Evolutionary conservation across 768 basidiomycete genomes (phyloP).

Genomic region (Amanita polypyramis): DNA sequence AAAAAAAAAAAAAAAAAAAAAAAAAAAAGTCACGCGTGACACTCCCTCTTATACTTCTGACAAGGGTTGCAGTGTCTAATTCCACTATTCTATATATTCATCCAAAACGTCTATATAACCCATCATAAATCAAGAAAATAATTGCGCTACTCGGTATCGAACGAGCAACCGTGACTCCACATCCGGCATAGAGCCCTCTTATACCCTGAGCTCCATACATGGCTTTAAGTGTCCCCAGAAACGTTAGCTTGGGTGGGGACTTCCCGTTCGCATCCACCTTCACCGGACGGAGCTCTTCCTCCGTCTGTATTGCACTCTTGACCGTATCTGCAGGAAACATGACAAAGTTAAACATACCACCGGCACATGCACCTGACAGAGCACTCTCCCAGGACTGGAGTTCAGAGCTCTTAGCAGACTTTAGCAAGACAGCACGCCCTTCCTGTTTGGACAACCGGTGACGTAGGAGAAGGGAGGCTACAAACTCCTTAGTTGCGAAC

Average conservation of each 20-base stretch:
- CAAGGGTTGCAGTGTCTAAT: too few species aligned
- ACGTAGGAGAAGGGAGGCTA: constrained; percentile 51
- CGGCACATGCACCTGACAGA: constrained; percentile 68
- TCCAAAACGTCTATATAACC: constrained; percentile 36
- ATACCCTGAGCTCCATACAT: constrained; percentile 72
- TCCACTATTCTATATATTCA: constrained; percentile 12
- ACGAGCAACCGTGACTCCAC: constrained; percentile 77
- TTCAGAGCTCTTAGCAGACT: constrained; percentile 14
- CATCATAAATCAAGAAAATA: constrained; percentile 86
- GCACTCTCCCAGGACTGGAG: constrained; percentile 67
- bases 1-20: too few species aligned
- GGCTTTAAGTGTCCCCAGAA: constrained; percentile 47
- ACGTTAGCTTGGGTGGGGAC: constrained; percentile 29
- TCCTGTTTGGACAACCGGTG: constrained; percentile 22
- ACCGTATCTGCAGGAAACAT: constrained; percentile 88
- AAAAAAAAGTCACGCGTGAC: too few species aligned
- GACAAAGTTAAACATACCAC: constrained; percentile 67
- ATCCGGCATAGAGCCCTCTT: constrained; percentile 76
- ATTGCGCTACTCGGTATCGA: constrained; percentile 80
- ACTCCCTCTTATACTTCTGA: too few species aligned
- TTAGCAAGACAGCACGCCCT: constrained; percentile 9
- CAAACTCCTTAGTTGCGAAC: constrained; percentile 79
- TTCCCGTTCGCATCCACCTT: constrained; percentile 6
- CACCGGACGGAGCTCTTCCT: constrained; percentile 59
- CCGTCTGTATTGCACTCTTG: constrained; percentile 87